phyloP scores from a whole-genome alignment of 2,329 filamentous ascomycete species.

The Phialemonium atrogriseum region DNA sequence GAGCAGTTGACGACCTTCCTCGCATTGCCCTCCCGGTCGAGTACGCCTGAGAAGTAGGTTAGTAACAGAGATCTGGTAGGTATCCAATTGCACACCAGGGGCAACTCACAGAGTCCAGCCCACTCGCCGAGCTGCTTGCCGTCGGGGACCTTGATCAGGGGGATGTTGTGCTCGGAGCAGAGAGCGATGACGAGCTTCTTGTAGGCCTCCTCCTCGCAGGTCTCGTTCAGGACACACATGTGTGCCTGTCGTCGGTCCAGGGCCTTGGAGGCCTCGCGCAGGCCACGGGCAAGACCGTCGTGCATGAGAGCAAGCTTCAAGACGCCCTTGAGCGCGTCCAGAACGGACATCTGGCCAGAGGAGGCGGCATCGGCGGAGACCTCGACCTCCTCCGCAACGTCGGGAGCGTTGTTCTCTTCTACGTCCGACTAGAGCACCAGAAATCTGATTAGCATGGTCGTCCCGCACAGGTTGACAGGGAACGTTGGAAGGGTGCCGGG shows the following conservation, averaged over 20 bases:
- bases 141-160: slow-evolving; percentile 98
- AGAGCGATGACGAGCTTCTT: slow-evolving; percentile 99
- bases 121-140: slow-evolving; percentile 99
- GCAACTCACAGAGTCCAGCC: slow-evolving; percentile 92
- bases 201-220: slow-evolving; percentile 99
- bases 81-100: slow-evolving; percentile 3
- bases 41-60: slow-evolving; percentile 86
- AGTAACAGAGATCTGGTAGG: slow-evolving; percentile 4
- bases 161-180: slow-evolving; percentile 99
- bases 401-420: slow-evolving; percentile 95
- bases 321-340: slow-evolving; percentile 97
- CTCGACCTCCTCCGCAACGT: slow-evolving; percentile 84
- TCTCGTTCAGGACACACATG: slow-evolving; percentile 99
- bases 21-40: slow-evolving; percentile 98
- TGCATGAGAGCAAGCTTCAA: slow-evolving; percentile 98
- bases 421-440: slow-evolving; percentile 76
- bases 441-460: slow-evolving; percentile 14
- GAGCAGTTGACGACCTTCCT: slow-evolving; percentile 99
- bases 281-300: slow-evolving; percentile 96
- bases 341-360: slow-evolving; percentile 93
- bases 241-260: slow-evolving; percentile 97
- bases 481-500: slow-evolving; percentile 1
- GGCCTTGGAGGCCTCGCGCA: slow-evolving; percentile 97
- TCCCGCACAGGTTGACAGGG: no score
- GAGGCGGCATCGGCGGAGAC: slow-evolving; percentile 82